phyloP scores from a whole-genome alignment of 2,329 filamentous ascomycete genomes.

The Fonsecaea erecta region DNA sequence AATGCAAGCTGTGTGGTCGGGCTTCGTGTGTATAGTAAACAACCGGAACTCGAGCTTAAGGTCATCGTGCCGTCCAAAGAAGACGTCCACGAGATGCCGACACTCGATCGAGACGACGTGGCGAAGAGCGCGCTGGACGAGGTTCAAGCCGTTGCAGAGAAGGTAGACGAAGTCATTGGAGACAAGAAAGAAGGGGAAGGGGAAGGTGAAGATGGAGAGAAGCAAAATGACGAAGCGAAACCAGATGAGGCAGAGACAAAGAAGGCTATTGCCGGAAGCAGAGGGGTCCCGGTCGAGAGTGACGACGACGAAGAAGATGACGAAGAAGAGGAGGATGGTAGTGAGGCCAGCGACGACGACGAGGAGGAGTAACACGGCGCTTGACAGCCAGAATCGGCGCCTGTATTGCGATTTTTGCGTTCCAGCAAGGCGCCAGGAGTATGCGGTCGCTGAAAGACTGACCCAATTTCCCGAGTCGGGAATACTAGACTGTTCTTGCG shows the following conservation, averaged over 20 bases:
- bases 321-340: not conserved
- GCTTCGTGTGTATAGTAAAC: slow-evolving; percentile 57
- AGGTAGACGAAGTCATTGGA: slow-evolving; percentile 22
- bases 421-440: slow-evolving; percentile 16
- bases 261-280: slow-evolving; percentile 21
- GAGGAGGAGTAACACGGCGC: not conserved
- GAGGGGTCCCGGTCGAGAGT: slow-evolving; percentile 17
- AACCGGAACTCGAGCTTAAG: slow-evolving; percentile 53
- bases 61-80: slow-evolving; percentile 53
- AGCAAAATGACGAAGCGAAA: slow-evolving; percentile 1
- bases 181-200: slow-evolving; percentile 27
- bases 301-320: slow-evolving; percentile 17
- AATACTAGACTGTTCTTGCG: not conserved
- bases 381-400: slow-evolving; percentile 5
- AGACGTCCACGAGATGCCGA: slow-evolving; percentile 45
- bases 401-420: slow-evolving; percentile 4
- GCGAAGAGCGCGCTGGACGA: slow-evolving; percentile 35
- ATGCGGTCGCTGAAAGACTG: not conserved
- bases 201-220: not conserved
- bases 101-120: slow-evolving; percentile 50
- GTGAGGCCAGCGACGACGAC: slow-evolving; percentile 10
- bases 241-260: slow-evolving; percentile 10
- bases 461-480: not conserved
- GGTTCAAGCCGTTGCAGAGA: slow-evolving; percentile 27
- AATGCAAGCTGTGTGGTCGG: slow-evolving; percentile 67